These are phyloP conservation scores for Torulaspora maleeae DNA, from an alignment of 805 yeast genomes.

Conservation along the genomic window DNA sequence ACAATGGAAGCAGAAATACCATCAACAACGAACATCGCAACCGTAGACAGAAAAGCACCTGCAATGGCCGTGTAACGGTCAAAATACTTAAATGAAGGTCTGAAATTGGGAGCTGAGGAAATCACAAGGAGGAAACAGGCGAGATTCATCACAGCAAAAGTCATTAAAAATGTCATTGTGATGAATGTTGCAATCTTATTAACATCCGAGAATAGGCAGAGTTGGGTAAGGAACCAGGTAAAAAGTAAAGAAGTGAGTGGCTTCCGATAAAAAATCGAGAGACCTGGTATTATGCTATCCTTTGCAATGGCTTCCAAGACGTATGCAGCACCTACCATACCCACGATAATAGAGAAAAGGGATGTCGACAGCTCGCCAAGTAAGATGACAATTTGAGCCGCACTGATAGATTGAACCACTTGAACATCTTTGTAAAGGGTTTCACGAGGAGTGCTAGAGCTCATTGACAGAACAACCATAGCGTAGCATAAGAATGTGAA, in stretches of 20 bases:
- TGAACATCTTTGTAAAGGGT: slow-evolving; percentile 75
- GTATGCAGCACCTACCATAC: slow-evolving; percentile 92
- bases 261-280: slow-evolving; percentile 56
- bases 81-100: slow-evolving; percentile 92
- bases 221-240: slow-evolving; percentile 80
- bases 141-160: slow-evolving; percentile 87
- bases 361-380: slow-evolving; percentile 92
- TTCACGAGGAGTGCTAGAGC: slow-evolving; percentile 73
- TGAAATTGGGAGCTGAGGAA: slow-evolving; percentile 95
- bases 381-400: slow-evolving; percentile 62
- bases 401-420: slow-evolving; percentile 74
- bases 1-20: slow-evolving; percentile 81
- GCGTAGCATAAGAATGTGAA: slow-evolving; percentile 75
- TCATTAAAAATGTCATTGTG: slow-evolving; percentile 96
- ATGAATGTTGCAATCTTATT: slow-evolving; percentile 92
- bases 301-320: slow-evolving; percentile 86
- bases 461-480: slow-evolving; percentile 76
- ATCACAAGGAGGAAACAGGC: slow-evolving; percentile 86
- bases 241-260: slow-evolving; percentile 63
- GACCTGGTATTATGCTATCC: slow-evolving; percentile 82
- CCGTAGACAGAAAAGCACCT: slow-evolving; percentile 65
- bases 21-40: slow-evolving; percentile 93
- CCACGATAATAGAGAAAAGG: slow-evolving; percentile 88
- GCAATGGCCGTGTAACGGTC: slow-evolving; percentile 72
- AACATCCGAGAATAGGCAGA: slow-evolving; percentile 82